Conservation (phyloP, 257 asterid genomes). For the Cynanchum wilfordii region DNA sequence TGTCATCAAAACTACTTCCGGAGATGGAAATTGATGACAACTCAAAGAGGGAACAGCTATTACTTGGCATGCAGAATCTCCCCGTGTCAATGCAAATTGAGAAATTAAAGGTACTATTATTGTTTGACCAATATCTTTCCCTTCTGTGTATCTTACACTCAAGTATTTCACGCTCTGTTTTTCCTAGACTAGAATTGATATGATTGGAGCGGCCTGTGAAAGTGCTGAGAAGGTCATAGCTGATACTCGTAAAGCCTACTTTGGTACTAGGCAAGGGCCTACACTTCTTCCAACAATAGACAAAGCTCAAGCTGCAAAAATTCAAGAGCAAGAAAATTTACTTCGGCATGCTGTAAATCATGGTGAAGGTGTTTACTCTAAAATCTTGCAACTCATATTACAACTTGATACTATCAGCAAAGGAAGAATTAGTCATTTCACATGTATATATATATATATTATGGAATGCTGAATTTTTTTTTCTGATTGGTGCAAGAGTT, state of each 20-base stretch:
- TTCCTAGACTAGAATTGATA: constrained; percentile 74
- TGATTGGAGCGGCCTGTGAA: constrained; percentile 89
- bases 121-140: neutral
- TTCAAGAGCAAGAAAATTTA: constrained; percentile 90
- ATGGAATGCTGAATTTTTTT: neutral
- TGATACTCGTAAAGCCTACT: constrained; percentile 78
- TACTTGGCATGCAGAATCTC: constrained; percentile 77
- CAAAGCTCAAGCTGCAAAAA: constrained; percentile 98
- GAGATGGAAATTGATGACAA: constrained; percentile 95
- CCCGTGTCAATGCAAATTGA: constrained; percentile 76
- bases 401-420: neutral
- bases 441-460: neutral
- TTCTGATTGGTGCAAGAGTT: neutral
- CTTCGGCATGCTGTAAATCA: constrained; percentile 90
- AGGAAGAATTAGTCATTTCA: neutral
- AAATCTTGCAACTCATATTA: neutral
- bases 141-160: constrained; percentile 9
- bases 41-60: constrained; percentile 73
- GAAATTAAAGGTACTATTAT: constrained; percentile 52
- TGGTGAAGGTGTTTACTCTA: constrained; percentile 69
- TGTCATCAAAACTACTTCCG: constrained; percentile 91
- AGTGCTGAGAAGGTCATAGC: constrained; percentile 97
- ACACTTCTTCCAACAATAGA: constrained; percentile 83
- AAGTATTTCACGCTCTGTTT: constrained; percentile 17
- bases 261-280: constrained; percentile 93